These are phyloP conservation scores for Chytridium lagenaria DNA, from an alignment of 371 early-diverging fungal species.

Conservation along the genomic window DNA sequence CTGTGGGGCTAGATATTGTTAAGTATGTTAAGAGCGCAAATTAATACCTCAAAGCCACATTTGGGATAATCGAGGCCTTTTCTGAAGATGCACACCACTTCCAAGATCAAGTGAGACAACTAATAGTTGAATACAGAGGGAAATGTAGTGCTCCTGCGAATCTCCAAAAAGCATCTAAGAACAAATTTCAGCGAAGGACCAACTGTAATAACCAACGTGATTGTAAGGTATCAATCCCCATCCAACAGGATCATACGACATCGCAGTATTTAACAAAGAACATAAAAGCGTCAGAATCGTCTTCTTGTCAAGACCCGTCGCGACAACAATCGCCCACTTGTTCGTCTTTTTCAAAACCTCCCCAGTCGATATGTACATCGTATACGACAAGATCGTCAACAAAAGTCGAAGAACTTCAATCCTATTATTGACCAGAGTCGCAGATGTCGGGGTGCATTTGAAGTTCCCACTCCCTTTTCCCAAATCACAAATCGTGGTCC, in stretches of 20 bases:
- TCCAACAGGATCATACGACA: slow-evolving; percentile 80
- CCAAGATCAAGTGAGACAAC: slow-evolving; percentile 72
- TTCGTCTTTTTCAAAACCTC: slow-evolving; percentile 50
- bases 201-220: slow-evolving; percentile 50
- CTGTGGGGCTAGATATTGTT: neutral
- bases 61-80: slow-evolving; percentile 9
- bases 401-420: slow-evolving; percentile 80
- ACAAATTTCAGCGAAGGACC: neutral
- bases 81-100: slow-evolving; percentile 7
- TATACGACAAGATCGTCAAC: slow-evolving; percentile 73
- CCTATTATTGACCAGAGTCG: slow-evolving; percentile 69
- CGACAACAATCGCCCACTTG: slow-evolving; percentile 39
- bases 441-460: slow-evolving; percentile 48
- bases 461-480: slow-evolving; percentile 64
- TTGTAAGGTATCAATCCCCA: slow-evolving; percentile 86
- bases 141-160: slow-evolving; percentile 72
- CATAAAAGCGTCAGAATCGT: slow-evolving; percentile 77
- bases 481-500: slow-evolving; percentile 78
- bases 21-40: neutral
- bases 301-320: slow-evolving; percentile 66
- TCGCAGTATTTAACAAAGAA: slow-evolving; percentile 79
- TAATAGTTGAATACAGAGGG: slow-evolving; percentile 70
- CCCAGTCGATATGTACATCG: slow-evolving; percentile 78
- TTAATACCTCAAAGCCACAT: neutral
- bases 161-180: slow-evolving; percentile 67